A percentile compares a stretch with the other conserved stretches of the same genome.
Evolutionary conservation across 106 monocot genomes (phyloP).

Genomic region (Acorus calamus): DNA sequence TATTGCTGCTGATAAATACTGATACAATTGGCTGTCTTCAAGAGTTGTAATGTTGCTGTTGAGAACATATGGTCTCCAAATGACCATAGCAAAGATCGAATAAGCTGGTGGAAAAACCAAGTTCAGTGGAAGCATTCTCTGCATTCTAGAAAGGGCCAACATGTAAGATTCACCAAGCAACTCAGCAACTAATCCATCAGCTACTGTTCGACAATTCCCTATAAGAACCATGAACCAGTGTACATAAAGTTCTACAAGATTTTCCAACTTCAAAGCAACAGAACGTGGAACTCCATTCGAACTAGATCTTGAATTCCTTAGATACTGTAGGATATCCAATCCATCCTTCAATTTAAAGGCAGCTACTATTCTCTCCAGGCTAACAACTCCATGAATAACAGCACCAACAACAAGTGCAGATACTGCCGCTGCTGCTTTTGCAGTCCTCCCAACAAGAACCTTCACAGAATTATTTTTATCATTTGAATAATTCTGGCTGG

Average conservation of each 20-base stretch:
- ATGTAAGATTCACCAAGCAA: conserved; percentile 73
- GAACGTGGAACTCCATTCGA: conserved; percentile 79
- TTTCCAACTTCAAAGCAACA: conserved; percentile 41
- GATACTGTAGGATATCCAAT: conserved; percentile 68
- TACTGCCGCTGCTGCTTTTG: conserved; percentile 70
- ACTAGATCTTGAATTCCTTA: conserved; percentile 58
- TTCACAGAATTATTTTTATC: conserved; percentile 59
- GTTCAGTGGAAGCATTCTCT: conserved; percentile 64
- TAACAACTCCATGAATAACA: conserved; percentile 65
- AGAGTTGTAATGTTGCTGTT: conserved; percentile 49
- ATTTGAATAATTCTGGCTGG: conserved; percentile 41
- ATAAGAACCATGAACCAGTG: conserved; percentile 87
- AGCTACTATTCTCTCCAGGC: conserved; percentile 72
- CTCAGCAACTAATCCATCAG: conserved; percentile 77
- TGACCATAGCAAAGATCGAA: conserved; percentile 80
- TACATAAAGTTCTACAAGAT: conserved; percentile 53
- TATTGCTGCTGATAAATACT: conserved; percentile 48
- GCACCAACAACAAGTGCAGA: conserved; percentile 86
- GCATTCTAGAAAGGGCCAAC: conserved; percentile 75
- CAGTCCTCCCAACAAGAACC: conserved; percentile 32
- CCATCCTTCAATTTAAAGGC: conserved; percentile 82
- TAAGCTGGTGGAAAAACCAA: conserved; percentile 72
- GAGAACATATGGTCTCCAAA: conserved; percentile 80
- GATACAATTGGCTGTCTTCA: conserved; percentile 76
- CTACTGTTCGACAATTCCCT: conserved; percentile 70